Conservation (phyloP, 2,329 filamentous ascomycete species). For the Westerdykella sp. region DNA sequence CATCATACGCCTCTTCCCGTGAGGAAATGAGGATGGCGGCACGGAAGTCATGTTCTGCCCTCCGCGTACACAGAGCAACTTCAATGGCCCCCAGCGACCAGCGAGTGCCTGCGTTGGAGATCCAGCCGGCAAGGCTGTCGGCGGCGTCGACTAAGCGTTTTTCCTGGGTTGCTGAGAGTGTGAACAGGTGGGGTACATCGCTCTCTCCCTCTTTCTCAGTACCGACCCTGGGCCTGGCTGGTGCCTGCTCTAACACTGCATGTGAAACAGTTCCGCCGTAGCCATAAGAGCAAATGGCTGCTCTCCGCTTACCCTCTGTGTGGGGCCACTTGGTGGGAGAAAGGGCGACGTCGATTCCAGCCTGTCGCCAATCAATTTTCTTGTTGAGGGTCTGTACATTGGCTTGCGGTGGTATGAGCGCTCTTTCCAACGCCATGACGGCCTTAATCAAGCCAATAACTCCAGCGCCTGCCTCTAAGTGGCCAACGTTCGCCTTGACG, state of each 20-base stretch:
- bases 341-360: constrained; percentile 28
- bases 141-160: constrained; percentile 23
- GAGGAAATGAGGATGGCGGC: constrained; percentile 17
- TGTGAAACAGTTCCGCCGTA: constrained; percentile 41
- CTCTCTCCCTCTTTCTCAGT: neutral
- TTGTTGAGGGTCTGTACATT: constrained; percentile 27
- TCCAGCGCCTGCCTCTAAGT: constrained; percentile 34
- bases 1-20: constrained; percentile 15
- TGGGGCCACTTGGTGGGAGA: constrained; percentile 17
- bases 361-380: constrained; percentile 20
- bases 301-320: constrained; percentile 17
- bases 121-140: constrained; percentile 16
- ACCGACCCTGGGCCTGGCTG: neutral
- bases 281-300: constrained; percentile 44
- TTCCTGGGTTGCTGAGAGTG: constrained; percentile 30
- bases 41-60: constrained; percentile 31
- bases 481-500: constrained; percentile 35
- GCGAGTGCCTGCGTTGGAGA: constrained; percentile 12
- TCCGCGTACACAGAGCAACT: constrained; percentile 24
- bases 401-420: constrained; percentile 22
- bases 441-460: constrained; percentile 32
- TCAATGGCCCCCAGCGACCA: constrained; percentile 16
- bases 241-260: constrained; percentile 35
- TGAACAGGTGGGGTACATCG: constrained; percentile 8
- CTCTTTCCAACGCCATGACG: constrained; percentile 33